Base-by-base conservation (phyloP, 768 basidiomycete genomes). In the Lactarius sp. region DNA sequence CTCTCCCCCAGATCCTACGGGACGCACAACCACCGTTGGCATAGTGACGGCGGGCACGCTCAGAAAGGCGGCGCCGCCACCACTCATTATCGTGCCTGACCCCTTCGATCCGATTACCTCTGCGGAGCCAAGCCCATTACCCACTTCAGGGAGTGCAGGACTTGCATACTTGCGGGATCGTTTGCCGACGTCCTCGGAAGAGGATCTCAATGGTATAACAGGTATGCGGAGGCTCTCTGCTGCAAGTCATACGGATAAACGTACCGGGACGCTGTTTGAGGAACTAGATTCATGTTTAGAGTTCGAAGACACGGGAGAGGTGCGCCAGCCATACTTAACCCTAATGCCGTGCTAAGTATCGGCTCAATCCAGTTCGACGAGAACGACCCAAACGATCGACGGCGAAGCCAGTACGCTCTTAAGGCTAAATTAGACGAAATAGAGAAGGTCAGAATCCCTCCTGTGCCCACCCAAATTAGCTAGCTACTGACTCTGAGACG, bases 381-480 rank as follows among this genome's bases (percentile, higher is more conserved):
- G 51, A 77, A 83, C 67, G 90, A 90, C 69, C 86, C 87, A 50
- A 79, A 90, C 69, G 90, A 90, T 73, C 81, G 83, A 62, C 81
- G 89, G 47, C 82, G 81, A 70, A 92, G 89, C 71, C 90, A 92
- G 68, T 81, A 84, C 67, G 74, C 87, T 49, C 84, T 92, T 85
- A 84, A 79, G 68, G 84, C 85, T 18, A 82, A 87, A 71, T 75
- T 93, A 27, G 91, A 93, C 70, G 87, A 88, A 73, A 87, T 93
- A 52, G 90, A 93, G 71, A 81, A 81, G 79, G 89, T 81, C 52
- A 36, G 68, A 78, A 7, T 69, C 47, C 67, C 20, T 46, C 55
- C 8, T 27, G 33, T 44, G 46, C 49, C 52, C 62, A 47, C 4
- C 57, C 12, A 13, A 53, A 53, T 50, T 14, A 39, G 12, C 27